Base-by-base conservation (phyloP, 345 rosid species). In the Hibiscus trionum region DNA sequence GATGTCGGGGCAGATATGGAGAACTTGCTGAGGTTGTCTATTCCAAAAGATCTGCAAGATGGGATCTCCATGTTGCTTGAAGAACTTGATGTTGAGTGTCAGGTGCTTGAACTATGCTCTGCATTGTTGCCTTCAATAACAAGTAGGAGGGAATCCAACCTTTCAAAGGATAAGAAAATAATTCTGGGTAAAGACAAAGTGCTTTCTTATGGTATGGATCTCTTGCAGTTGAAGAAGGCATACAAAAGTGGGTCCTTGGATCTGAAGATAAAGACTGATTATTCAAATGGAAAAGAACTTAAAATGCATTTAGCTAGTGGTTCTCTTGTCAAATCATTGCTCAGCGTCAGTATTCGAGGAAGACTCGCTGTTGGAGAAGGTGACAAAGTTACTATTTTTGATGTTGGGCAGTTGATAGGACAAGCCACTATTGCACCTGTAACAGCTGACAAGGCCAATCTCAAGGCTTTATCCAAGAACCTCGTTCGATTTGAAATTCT, bases 281-380 rank as follows among this genome's bases (percentile, higher is more conserved):
- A 95, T 86, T 78, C 97, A 57, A 92, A 90, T 84, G 82, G 93
- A 19, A 92, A 90, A 88, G 99, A 95, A 71, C 97, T 90, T 78
- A 90, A 88, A 80, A 86, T 93, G 73, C 96, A 85, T 80, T 72
- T 95, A 75, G 86, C 91, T 60, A 85, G 86, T 84, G 97, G 99
- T 72, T 91, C 94, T 73, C 91, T 95, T 56, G 90, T 84, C 77
- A 95, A 95, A 83, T 95, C 99, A 50, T 85, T 95, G 88, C 93
- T 95, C 61, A 92, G 97, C 80, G 96, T 92, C 63, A 89, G 87
- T 81, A 81, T 76, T 81, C 91, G 99, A 70, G 99, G 98, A 73
- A 92, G 93, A 81, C 97, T 95, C 75, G 99, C 97, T 78, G 99
- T 95, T 81, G 99, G 99, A 78, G 99, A 95, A 86, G 99, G 99